Percentiles rank a stretch among this genome's conserved stretches.
Conservation (phyloP, 1,284 basidiomycete species). For the Cutaneotrichosporon mucoides region DNA sequence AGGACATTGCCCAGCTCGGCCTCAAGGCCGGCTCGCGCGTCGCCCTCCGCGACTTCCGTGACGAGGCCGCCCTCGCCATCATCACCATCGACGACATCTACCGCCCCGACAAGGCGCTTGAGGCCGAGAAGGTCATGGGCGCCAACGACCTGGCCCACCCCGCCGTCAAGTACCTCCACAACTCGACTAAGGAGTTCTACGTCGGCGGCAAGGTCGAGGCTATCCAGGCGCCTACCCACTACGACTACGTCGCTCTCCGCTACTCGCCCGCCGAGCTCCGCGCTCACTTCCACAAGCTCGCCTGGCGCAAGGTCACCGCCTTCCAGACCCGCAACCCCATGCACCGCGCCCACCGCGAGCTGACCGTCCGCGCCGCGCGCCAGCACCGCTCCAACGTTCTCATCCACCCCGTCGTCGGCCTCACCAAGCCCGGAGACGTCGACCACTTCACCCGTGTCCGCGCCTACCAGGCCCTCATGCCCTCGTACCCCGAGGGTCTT, state of each 20-base stretch:
- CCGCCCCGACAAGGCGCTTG: constrained; percentile 74
- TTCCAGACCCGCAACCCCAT: constrained; percentile 98
- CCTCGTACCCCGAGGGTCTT: constrained; percentile 81
- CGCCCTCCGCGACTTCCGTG: constrained; percentile 83
- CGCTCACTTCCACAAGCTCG: constrained; percentile 90
- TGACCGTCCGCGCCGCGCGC: constrained; percentile 93
- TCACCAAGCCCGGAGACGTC: constrained; percentile 97
- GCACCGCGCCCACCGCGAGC: constrained; percentile 96
- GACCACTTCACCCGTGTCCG: constrained; percentile 80
- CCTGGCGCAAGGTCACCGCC: constrained; percentile 96
- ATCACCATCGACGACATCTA: constrained; percentile 84
- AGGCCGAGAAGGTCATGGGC: constrained; percentile 84
- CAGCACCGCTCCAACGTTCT: constrained; percentile 93
- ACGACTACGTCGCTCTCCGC: constrained; percentile 91
- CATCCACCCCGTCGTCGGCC: constrained; percentile 95
- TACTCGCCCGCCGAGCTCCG: constrained; percentile 92
- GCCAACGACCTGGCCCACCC: constrained; percentile 96
- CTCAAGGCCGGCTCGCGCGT: constrained; percentile 70
- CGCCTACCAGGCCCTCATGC: constrained; percentile 52
- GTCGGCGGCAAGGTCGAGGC: constrained; percentile 91
- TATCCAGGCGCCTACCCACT: constrained; percentile 84
- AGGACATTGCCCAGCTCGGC: constrained; percentile 65
- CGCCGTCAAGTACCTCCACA: constrained; percentile 83
- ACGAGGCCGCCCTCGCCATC: constrained; percentile 89
- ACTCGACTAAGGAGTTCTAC: constrained; percentile 80